Base-by-base conservation (phyloP, 163 green algal species). In the Smithsoniella earleae region DNA sequence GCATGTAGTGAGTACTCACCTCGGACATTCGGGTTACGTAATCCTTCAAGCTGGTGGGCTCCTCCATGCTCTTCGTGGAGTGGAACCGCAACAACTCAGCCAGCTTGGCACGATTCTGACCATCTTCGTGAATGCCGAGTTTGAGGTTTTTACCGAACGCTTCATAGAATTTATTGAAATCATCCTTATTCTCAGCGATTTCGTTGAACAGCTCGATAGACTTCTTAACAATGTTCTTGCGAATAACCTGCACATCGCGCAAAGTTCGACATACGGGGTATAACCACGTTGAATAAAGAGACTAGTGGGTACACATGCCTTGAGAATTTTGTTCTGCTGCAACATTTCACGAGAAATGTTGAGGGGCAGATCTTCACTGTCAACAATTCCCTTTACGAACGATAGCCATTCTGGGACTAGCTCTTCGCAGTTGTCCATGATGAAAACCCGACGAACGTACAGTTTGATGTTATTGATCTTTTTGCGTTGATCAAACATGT, bases 151-250 rank as follows among this genome's bases (percentile, higher is more conserved):
- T 99, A 82, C 85, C 85, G 72, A 99, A 99, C 28, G 93, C 78
- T 87, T 99, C 95, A 69, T 97, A 99, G 82, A 99, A 98, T 86
- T 99, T 99, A 79, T 75, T 82, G 85, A 97, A 99, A 85, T 99
- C 95, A 69, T 99, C 95, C 92, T 99, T 98, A 89, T 99, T 98
- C 90, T 99, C 95, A 2, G 91, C 86, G 44, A 99, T 89, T 85
- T 98, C 92, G 44, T 80, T 86, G 82, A 99, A 97, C 88, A 99
- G 90, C 83, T 99, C 95, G 27, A 99, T 82, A 83, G 89, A 95
- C 91, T 98, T 99, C 89, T 99, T 99, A 40, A 98, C 89, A 37
- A 99, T 92, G 87, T 99, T 99, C 90, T 99, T 99, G 76, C 88
- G 88, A 84, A 99, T 98, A 64, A 98, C 90, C 82, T 90, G 81